Evolutionary conservation across 2,329 filamentous ascomycete genomes (phyloP), one percentile per base, ranked within the genome.

Genomic region (Fusarium floridanum): DNA sequence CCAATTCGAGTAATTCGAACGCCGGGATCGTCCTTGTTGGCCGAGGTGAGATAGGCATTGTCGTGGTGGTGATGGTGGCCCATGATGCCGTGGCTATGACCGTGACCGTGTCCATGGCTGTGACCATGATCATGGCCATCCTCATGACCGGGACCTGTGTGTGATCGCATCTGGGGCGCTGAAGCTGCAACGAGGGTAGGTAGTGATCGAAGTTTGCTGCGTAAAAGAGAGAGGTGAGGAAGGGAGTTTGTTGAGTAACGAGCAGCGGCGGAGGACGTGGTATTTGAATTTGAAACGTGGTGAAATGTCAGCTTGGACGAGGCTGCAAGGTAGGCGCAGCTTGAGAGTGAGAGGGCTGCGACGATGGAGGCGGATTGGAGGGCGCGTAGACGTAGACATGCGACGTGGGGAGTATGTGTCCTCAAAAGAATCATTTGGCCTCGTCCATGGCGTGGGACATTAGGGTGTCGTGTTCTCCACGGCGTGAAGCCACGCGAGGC

Each of bases 41-140:
- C 89, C 62, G 97, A 99, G 80, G 98, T 98, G 79, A 95, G 92
- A 78, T 98, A 97, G 75, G 95, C 95, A 60, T 97, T 95, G 84
- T 99, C 97, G 76, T 94, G 93, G 84, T 98, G 95, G 82, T 97
- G 94, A 81, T 95, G 92, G 79, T 96, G 73, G 73, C 76, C 76
- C 75, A 78, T 71, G 68, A 74, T 64, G 32, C 73, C 70, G 59
- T 77, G 75, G 16, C 70, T 70, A 61, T 78, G 76, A 12, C 66
- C 61, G 48, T 78, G 76, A 68, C 74, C 73, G 74, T 67, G 72
- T 20, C 61, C 50, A 41, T 71, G 67, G 45, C 60, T 27, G 32
- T 81, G 79, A 66, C 78, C 75, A 32, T 65, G 57, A n/a, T 60
- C 68, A 56, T 67, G 61, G 22, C 64, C 71, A 10, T 73, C 71